Base-by-base conservation (phyloP, 2,329 filamentous ascomycete species). In the Tympanopsis confertula region DNA sequence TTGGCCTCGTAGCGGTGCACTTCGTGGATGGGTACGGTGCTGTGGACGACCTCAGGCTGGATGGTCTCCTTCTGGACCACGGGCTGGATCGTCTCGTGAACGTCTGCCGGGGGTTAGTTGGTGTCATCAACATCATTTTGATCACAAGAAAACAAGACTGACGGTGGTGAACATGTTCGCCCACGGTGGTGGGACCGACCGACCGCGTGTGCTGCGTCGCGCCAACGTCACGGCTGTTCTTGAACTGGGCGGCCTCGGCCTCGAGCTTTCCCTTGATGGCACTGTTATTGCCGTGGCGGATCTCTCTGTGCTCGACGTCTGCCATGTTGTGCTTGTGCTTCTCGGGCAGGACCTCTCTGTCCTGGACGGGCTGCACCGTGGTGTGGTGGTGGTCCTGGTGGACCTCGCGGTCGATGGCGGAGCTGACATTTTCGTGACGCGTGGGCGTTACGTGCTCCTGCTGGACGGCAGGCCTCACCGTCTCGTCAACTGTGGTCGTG, bases 301-400 rank as follows among this genome's bases (percentile, higher is more conserved):
- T 67, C 14, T 71, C 62, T 39, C 71, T 70, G 52, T 81, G 67
- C 56, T 82, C 67, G 1, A 80, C 70, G 2, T 65, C 65, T 2
- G 62, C 59, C 13, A 78, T 50, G 26, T 78, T 73, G 53, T 79
- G 69, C 15, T 62, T 59, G 50, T 84, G 79, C 53, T 76, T 59
- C 56, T 83, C 79, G 0, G 78, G 74, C 0, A 69, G 39, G 5
- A 47, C 35, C 14, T 52, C 42, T 5, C 30, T 41, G 40, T 50
- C 51, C 4, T 46, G 40, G 18, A 86, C 58, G 0, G 80, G 80
- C 57, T 85, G 80, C 1, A 84, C 61, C 0, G 74, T 76, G 35
- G 76, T 81, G 54, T 85, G 78, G 53, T 82, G 75, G 48, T 85
- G 80, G 41, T 84, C 74, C 52, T 83, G 79, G 51, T 85, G 78